Base-by-base conservation (phyloP, 371 early-diverging fungal genomes). In the Actinomortierella wolfii region DNA sequence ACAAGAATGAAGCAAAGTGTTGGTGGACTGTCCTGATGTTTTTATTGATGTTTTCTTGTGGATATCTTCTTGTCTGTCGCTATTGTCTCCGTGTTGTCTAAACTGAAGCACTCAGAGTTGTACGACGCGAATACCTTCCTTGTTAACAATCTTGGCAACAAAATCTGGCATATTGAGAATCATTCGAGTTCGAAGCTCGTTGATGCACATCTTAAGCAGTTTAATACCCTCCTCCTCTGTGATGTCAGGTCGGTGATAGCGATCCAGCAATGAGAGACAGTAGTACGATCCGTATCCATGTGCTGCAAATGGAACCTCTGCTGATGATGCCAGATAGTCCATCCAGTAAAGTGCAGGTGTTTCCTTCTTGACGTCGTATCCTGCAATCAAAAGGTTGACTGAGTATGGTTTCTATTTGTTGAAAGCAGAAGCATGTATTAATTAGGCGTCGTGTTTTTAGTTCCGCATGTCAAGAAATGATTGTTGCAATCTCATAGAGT, bases 241-340 rank as follows among this genome's bases (percentile, higher is more conserved):
- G 81, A 98, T 81, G 64, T 93, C 89, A n/a, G 85, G 78, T 46
- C 83, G 82, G 83, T 97, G 94, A 80, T 95, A 90, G 51, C 94
- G 88, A 83, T 98, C 98, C 90, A 98, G 86, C 24, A 95, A 82
- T 45, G 96, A 92, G 77, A 91, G 85, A 68, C 89, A 84, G 79
- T 96, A 96, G 83, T 93, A 96, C 20, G 92, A 81, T 45, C 93
- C 93, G 63, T 96, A 95, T 8, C 97, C 98, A 68, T 98, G 98
- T 51, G 94, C 92, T 20, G 93, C 97, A 79, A 86, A 97, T 39
- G 92, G 89, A 43, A 95, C 82, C 61, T 88, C 86, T 23, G 89
- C 85, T 81, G 88, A 82, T 1, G 93, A 83, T 20, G 92, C 91
- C 64, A 97, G 79, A 75, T 98, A 89, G 80, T 98, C 98, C 59